These are phyloP conservation scores for Binderoboletus segoi DNA, from an alignment of 1,284 basidiomycete genomes.

Conservation along the genomic window DNA sequence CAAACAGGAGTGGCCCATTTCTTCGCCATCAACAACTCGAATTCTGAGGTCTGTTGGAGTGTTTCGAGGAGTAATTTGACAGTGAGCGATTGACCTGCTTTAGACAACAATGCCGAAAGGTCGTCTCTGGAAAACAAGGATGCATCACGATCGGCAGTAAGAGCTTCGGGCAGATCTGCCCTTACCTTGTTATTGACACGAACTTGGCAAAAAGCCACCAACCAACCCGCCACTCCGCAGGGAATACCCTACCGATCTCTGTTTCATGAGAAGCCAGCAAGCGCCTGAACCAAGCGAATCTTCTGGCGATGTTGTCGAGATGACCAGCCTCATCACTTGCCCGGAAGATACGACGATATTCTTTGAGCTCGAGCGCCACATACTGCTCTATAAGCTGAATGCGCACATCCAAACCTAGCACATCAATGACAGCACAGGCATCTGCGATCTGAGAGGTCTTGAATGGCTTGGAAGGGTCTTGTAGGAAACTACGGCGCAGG, in stretches of 20 bases:
- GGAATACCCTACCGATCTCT: slow-evolving; percentile 84
- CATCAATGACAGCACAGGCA: slow-evolving; percentile 84
- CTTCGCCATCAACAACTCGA: slow-evolving; percentile 77
- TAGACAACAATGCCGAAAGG: slow-evolving; percentile 64
- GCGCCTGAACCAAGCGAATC: slow-evolving; percentile 97
- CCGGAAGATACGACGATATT: slow-evolving; percentile 96
- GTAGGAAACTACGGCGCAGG: slow-evolving; percentile 63
- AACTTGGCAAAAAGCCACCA: slow-evolving; percentile 83
- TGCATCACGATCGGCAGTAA: neutral
- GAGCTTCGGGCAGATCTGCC: neutral
- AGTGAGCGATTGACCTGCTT: slow-evolving; percentile 69
- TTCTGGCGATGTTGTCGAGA: slow-evolving; percentile 90
- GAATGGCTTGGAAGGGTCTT: slow-evolving; percentile 70
- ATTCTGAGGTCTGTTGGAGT: slow-evolving; percentile 83
- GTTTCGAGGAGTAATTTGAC: slow-evolving; percentile 83
- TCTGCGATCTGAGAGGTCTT: slow-evolving; percentile 70
- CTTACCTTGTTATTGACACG: slow-evolving; percentile 81
- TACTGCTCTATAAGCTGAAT: slow-evolving; percentile 87
- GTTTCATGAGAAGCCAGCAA: slow-evolving; percentile 87
- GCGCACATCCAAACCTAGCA: slow-evolving; percentile 82
- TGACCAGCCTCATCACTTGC: slow-evolving; percentile 93
- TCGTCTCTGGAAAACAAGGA: slow-evolving; percentile 59
- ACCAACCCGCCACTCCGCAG: slow-evolving; percentile 80
- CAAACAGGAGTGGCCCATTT: slow-evolving; percentile 80
- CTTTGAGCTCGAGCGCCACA: slow-evolving; percentile 87